phyloP scores from a whole-genome alignment of 805 yeast species.

The Sugiyamaella marilandica region DNA sequence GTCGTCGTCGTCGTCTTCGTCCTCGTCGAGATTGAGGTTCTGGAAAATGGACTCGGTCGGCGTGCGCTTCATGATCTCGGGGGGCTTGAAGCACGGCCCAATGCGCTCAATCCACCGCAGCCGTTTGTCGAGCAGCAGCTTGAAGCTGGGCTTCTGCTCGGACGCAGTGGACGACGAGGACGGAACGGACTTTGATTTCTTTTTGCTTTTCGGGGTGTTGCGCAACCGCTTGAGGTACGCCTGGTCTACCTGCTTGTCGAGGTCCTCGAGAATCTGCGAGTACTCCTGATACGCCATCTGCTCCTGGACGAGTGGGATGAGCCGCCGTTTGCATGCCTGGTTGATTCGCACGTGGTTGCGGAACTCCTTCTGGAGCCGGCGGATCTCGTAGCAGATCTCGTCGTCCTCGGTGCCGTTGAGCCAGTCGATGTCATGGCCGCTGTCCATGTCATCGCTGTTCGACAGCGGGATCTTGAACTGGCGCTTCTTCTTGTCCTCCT shows the following conservation, averaged over 20 bases:
- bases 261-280: slow-evolving; percentile 79
- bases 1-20: slow-evolving; percentile 38
- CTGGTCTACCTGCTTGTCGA: slow-evolving; percentile 95
- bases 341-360: slow-evolving; percentile 58
- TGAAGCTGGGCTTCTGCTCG: slow-evolving; percentile 17
- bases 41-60: slow-evolving; percentile 61
- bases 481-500: slow-evolving; percentile 28
- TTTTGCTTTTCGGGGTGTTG: slow-evolving; percentile 63
- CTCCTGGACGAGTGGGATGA: slow-evolving; percentile 74
- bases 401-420: slow-evolving; percentile 81
- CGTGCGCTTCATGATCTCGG: slow-evolving; percentile 67
- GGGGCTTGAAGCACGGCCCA: slow-evolving; percentile 73
- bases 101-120: slow-evolving; percentile 82
- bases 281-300: slow-evolving; percentile 95
- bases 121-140: slow-evolving; percentile 57
- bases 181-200: slow-evolving; percentile 34
- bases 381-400: slow-evolving; percentile 80
- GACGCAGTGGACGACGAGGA: slow-evolving; percentile 5
- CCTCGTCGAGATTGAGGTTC: slow-evolving; percentile 41
- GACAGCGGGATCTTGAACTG: slow-evolving; percentile 17
- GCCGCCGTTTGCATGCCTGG: slow-evolving; percentile 55
- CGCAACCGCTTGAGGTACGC: slow-evolving; percentile 80
- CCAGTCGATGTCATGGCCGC: slow-evolving; percentile 62
- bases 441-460: slow-evolving; percentile 17
- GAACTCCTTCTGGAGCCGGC: slow-evolving; percentile 66